A percentile compares a stretch with the other conserved stretches of the same genome.
These are phyloP conservation scores for Pseudonitzschia multiseries DNA, from an alignment of 108 stramenopile species.

Conservation along the genomic window DNA sequence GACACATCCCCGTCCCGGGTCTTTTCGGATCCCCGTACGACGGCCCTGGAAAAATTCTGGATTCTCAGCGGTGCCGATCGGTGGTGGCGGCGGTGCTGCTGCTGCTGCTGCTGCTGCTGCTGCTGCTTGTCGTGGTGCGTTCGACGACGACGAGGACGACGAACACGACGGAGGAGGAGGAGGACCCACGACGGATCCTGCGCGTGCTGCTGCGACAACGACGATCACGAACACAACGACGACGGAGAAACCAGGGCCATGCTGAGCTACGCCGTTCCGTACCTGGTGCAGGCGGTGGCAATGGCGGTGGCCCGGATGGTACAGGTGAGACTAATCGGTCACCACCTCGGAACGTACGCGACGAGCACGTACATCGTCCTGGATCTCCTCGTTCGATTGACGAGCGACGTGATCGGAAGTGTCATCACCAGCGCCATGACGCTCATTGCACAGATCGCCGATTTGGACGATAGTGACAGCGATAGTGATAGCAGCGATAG, in stretches of 20 bases:
- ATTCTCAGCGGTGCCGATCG: not conserved
- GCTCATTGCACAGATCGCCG: constrained; percentile 1
- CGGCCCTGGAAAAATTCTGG: not conserved
- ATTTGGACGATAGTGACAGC: constrained; percentile 7
- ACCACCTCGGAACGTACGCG: constrained; percentile 41
- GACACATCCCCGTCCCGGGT: not conserved
- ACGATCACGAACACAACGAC: constrained; percentile 25
- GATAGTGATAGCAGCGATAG: constrained; percentile 24
- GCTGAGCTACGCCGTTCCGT: constrained; percentile 37
- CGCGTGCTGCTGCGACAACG: too few relatives aligned
- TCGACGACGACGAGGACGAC: too few relatives aligned
- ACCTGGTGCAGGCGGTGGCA: constrained; percentile 29
- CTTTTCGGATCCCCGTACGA: constrained; percentile 1
- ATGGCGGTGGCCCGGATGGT: constrained; percentile 34
- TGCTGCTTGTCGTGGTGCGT: not conserved
- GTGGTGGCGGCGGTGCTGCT: not conserved
- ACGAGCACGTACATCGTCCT: constrained; percentile 45
- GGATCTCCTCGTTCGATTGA: constrained; percentile 28
- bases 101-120: not conserved
- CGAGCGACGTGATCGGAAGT: constrained; percentile 10
- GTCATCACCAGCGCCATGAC: not conserved
- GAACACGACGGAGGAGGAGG: too few relatives aligned
- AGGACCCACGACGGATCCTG: too few relatives aligned
- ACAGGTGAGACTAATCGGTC: constrained; percentile 48
- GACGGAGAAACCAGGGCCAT: constrained; percentile 27